Evolutionary conservation across 2,329 filamentous ascomycete species (phyloP), one percentile per base, ranked within the genome.

Genomic region (Paecilomyces variotii): DNA sequence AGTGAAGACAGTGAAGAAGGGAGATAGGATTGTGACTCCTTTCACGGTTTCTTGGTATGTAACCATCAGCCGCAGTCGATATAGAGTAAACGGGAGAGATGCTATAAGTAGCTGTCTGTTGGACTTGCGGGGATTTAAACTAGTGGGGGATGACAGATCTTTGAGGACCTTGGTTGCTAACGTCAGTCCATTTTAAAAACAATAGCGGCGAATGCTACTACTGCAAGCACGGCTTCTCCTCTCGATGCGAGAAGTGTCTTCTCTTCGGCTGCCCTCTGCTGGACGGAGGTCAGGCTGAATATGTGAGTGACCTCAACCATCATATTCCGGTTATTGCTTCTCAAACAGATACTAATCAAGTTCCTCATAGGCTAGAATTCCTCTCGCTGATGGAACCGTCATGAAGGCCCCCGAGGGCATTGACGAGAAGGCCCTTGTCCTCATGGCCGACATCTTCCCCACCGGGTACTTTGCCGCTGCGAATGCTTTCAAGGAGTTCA

Each of bases 391-490:
- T 68, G 85, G 85, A 35, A 95, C 90, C 0, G 84, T 87, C n/a
- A 82, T 91, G 68, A 87, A 87, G 67, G 87, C 90, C 0, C 88
- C 89, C 0, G 74, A 83, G 1, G 84, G 82, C 7, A 87, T 95
- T 59, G 84, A 87, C 24, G 87, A 93, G 64, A 83, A 88, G 63
- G 85, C 85, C 35, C 80, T 95, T 54, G 85, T 95, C 5, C 81
- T 96, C 27, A 96, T 96, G 91, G 91, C 90, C 14, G 91, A 96
- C 70, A 95, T 96, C 67, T 96, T 94, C 74, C 91, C 91, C 1
- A 90, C 87, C 0, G 77, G 92, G 6, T 96, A 85, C 76, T 96
- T 92, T 66, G 91, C 90, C 5, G 89, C 89, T 3, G 81, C 82
- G 59, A 94, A 91, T 68, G 92, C 86, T 5, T 87, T 96, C 72